phyloP scores from a whole-genome alignment of 805 yeast genomes.

The Yamadazyma endophytica region DNA sequence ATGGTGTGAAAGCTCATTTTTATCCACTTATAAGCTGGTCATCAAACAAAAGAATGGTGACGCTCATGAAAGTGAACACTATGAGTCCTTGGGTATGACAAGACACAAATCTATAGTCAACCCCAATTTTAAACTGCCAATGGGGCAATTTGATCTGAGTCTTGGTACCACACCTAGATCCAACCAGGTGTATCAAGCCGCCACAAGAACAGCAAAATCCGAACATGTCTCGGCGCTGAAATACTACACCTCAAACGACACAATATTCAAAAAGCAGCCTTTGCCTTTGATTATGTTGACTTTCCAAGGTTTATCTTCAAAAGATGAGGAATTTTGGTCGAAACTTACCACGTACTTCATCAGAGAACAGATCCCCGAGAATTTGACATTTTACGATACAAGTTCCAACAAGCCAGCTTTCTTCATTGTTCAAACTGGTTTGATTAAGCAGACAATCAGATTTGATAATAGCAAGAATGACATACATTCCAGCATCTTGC shows the following conservation, averaged over 20 bases:
- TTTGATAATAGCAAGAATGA: slow-evolving; percentile 36
- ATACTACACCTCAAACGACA: slow-evolving; percentile 45
- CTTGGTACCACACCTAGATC: slow-evolving; percentile 49
- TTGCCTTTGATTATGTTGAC: slow-evolving; percentile 61
- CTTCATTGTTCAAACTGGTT: slow-evolving; percentile 51
- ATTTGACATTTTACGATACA: slow-evolving; percentile 45
- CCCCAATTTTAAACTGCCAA: slow-evolving; percentile 3
- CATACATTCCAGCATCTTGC: slow-evolving; percentile 47
- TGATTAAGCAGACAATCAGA: slow-evolving; percentile 32
- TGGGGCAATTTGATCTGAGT: slow-evolving; percentile 15
- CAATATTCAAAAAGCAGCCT: slow-evolving; percentile 46
- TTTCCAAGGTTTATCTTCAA: slow-evolving; percentile 54
- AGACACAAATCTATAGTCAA: slow-evolving; percentile 10
- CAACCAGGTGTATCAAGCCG: slow-evolving; percentile 49
- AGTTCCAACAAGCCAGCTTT: slow-evolving; percentile 44
- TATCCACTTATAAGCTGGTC: slow-evolving; percentile 50
- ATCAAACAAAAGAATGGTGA: slow-evolving; percentile 7
- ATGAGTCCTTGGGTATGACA: slow-evolving; percentile 13
- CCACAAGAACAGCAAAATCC: slow-evolving; percentile 40
- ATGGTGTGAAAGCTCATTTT: slow-evolving; percentile 93
- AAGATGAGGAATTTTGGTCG: slow-evolving; percentile 57
- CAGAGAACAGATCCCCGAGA: slow-evolving; percentile 44
- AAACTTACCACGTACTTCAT: slow-evolving; percentile 51
- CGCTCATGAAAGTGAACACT: slow-evolving; percentile 3
- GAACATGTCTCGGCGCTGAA: slow-evolving; percentile 39